Evolutionary conservation across 2,329 filamentous ascomycete genomes (phyloP).

Genomic region (Aureobasidium melanogenum): DNA sequence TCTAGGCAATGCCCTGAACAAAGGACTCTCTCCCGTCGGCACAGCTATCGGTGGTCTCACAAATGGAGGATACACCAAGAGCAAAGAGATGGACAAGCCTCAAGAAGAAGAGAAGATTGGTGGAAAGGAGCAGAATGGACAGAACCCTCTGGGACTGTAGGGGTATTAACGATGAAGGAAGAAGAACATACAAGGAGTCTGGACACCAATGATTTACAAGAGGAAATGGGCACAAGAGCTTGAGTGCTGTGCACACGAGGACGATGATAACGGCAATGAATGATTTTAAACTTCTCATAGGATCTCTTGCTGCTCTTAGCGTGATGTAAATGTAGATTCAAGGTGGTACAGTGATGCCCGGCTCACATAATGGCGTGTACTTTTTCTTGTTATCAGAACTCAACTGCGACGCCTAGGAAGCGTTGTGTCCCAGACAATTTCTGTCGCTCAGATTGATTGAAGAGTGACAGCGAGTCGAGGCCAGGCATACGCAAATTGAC

Average conservation of each 20-base stretch:
- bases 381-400: too few species aligned
- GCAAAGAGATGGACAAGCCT: constrained; percentile 8
- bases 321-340: too few species aligned
- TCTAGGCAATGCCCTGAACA: constrained; percentile 25
- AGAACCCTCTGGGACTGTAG: constrained; percentile 28
- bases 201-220: too few species aligned
- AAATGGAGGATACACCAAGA: constrained; percentile 6
- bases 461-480: too few species aligned
- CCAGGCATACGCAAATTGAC: neutral
- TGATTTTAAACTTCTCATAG: neutral
- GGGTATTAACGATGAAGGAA: too few species aligned
- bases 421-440: too few species aligned
- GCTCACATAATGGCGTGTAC: too few species aligned
- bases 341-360: too few species aligned
- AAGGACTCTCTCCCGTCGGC: constrained; percentile 23
- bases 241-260: neutral
- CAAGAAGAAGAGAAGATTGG: constrained; percentile 24
- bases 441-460: too few species aligned
- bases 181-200: too few species aligned
- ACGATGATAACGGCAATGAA: neutral
- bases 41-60: constrained; percentile 18
- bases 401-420: too few species aligned
- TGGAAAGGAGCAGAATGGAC: constrained; percentile 26
- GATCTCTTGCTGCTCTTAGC: too few species aligned
- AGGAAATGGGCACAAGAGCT: neutral